Conservation (phyloP, 352 stramenopile species). For the Phytopythium helicoides region DNA sequence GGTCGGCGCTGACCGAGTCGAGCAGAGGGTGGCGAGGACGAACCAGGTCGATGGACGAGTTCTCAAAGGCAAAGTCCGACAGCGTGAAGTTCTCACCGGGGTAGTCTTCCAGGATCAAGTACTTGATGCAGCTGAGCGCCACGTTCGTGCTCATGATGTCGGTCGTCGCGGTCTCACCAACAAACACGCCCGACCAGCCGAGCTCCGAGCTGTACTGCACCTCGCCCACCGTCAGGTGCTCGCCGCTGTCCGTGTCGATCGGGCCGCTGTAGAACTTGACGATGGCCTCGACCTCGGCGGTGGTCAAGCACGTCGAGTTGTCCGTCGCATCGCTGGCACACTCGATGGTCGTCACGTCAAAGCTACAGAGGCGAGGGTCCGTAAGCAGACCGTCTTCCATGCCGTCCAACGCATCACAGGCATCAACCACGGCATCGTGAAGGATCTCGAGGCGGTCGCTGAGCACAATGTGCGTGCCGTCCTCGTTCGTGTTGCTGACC, state of each 20-base stretch:
- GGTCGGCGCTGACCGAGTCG: constrained; percentile 27
- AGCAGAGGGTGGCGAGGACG: constrained; percentile 27
- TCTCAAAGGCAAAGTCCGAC: constrained; percentile 26
- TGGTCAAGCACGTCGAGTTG: constrained; percentile 7
- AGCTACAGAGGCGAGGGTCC: constrained; percentile 28
- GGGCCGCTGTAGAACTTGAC: constrained; percentile 37
- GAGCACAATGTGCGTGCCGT: constrained; percentile 18
- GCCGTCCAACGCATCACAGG: constrained; percentile 25
- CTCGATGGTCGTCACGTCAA: constrained; percentile 13
- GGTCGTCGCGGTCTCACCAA: constrained; percentile 10
- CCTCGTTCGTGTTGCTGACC: constrained; percentile 18
- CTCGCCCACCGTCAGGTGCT: constrained; percentile 29
- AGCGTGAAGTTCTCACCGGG: constrained; percentile 26
- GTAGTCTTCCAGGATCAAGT: constrained; percentile 29
- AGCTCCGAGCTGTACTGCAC: constrained; percentile 31
- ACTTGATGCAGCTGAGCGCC: constrained; percentile 25
- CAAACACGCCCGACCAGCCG: constrained; percentile 30
- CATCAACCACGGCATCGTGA: constrained; percentile 19
- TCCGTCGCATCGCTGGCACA: constrained; percentile 10
- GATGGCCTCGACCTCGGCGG: constrained; percentile 22
- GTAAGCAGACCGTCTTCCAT: constrained; percentile 27
- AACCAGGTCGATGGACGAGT: constrained; percentile 24
- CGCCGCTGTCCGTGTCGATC: constrained; percentile 15
- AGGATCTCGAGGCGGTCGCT: constrained; percentile 19
- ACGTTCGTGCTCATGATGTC: constrained; percentile 22